phyloP scores from a whole-genome alignment of 2,329 filamentous ascomycete species.

The Proliferodiscus dingleyae region DNA sequence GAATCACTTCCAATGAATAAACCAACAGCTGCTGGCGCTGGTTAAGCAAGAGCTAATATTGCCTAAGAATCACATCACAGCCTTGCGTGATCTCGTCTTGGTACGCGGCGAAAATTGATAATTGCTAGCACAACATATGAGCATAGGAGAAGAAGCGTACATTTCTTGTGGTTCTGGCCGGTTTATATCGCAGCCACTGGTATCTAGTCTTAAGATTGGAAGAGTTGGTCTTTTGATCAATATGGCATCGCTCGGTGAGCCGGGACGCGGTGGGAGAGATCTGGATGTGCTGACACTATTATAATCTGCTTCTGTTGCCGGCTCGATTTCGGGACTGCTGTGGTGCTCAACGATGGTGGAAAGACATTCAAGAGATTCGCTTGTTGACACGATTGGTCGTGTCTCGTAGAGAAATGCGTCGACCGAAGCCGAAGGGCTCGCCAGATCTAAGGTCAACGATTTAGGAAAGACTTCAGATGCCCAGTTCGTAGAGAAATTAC shows the following conservation, averaged over 20 bases:
- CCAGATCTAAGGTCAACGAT: slow-evolving; percentile 4
- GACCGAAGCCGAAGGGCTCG: background rate
- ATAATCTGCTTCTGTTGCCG: background rate
- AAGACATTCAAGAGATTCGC: slow-evolving; percentile 21
- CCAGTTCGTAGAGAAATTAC: slow-evolving; percentile 10
- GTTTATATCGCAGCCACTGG: slow-evolving; percentile 16
- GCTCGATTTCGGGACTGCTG: slow-evolving; percentile 3
- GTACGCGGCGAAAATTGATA: background rate
- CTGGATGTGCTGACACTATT: background rate
- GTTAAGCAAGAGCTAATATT: too few species aligned
- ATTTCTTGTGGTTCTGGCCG: slow-evolving; percentile 7
- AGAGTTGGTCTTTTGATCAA: slow-evolving; percentile 27
- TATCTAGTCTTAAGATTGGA: slow-evolving; percentile 21
- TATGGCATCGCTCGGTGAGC: slow-evolving; percentile 32
- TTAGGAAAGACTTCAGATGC: slow-evolving; percentile 9
- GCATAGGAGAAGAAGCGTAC: slow-evolving; percentile 16
- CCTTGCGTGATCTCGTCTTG: too few species aligned
- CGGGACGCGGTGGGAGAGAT: slow-evolving; percentile 15
- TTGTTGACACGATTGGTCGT: background rate
- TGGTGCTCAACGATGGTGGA: slow-evolving; percentile 24
- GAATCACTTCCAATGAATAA: too few species aligned
- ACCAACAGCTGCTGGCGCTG: too few species aligned
- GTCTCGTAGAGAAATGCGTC: slow-evolving; percentile 2
- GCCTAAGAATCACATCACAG: too few species aligned
- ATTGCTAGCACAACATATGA: background rate